Percentiles rank a stretch among this genome's conserved stretches.
Evolutionary conservation across 768 basidiomycete species (phyloP).

Genomic region (Pleurotus ostreatus): DNA sequence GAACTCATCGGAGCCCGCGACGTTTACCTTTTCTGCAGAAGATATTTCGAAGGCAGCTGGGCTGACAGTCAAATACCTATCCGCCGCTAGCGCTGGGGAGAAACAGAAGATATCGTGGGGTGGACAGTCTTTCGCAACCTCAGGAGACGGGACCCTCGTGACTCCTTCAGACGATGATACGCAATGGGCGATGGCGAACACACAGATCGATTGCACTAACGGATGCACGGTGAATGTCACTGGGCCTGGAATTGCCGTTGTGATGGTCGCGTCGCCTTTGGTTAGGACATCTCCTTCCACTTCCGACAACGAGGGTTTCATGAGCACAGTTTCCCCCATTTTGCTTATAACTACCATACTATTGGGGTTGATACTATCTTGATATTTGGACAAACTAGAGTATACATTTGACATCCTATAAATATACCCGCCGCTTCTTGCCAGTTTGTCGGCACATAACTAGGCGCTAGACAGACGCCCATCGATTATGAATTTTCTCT

Average conservation of each 20-base stretch:
- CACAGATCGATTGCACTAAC: constrained; percentile 32
- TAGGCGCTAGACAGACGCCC: not conserved
- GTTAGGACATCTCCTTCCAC: not conserved
- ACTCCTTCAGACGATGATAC: constrained; percentile 15
- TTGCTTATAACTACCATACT: not conserved
- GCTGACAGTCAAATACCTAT: constrained; percentile 43
- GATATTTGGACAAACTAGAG: not conserved
- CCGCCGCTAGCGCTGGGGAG: constrained; percentile 43
- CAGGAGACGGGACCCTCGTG: constrained; percentile 35
- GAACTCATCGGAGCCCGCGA: constrained; percentile 40
- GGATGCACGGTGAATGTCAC: constrained; percentile 46
- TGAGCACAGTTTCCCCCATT: not conserved
- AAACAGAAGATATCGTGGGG: constrained; percentile 59
- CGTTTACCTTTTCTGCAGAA: constrained; percentile 22
- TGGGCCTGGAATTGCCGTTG: constrained; percentile 44
- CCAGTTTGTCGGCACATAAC: too few relatives aligned
- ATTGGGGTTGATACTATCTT: not conserved
- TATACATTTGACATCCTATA: too few relatives aligned
- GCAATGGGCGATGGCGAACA: constrained; percentile 32
- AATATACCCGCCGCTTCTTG: too few relatives aligned
- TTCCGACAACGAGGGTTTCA: not conserved
- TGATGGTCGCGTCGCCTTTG: constrained; percentile 24
- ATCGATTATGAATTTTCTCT: constrained; percentile 6
- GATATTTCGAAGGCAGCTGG: constrained; percentile 10
- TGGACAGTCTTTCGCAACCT: constrained; percentile 42